Evolutionary conservation across 2,329 filamentous ascomycete species (phyloP).

Genomic region (Magnaporthales sp.): DNA sequence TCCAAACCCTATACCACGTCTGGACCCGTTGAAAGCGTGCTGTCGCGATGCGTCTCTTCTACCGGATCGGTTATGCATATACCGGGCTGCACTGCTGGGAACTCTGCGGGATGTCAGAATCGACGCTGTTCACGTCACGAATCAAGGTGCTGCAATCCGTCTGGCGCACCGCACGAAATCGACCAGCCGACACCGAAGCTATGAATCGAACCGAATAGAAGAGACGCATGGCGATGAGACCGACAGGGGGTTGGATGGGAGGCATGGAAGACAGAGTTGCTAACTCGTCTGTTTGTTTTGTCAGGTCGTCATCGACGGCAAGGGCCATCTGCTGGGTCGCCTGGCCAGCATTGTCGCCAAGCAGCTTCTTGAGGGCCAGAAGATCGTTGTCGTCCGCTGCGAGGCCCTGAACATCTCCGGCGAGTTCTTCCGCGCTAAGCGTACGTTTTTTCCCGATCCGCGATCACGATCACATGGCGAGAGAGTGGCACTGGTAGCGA

Average conservation of each 20-base stretch:
- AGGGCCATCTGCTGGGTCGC: constrained; percentile 99
- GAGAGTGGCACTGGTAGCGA: background rate
- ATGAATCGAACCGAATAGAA: background rate
- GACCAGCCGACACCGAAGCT: background rate
- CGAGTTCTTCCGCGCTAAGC: constrained; percentile 99
- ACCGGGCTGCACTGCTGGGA: background rate
- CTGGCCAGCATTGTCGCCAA: constrained; percentile 97
- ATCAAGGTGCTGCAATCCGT: background rate
- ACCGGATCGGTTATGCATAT: background rate
- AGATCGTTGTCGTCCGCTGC: constrained; percentile 98
- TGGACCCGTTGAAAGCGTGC: background rate
- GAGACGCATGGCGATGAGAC: background rate
- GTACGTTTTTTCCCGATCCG: constrained; percentile 55
- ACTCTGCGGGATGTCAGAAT: background rate
- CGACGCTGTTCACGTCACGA: background rate
- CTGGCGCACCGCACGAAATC: background rate
- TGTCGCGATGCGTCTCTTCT: constrained; percentile 8
- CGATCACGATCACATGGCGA: background rate
- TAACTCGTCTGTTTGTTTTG: constrained; percentile 16
- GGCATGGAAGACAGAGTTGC: background rate
- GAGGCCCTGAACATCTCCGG: constrained; percentile 99
- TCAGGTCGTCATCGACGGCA: constrained; percentile 98
- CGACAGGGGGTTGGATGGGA: background rate
- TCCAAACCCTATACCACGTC: constrained; percentile 20
- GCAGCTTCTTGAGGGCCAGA: constrained; percentile 98